Percentiles rank a stretch among this genome's conserved stretches.
phyloP scores from a whole-genome alignment of 805 yeast species.

The Lachancea fermentati region DNA sequence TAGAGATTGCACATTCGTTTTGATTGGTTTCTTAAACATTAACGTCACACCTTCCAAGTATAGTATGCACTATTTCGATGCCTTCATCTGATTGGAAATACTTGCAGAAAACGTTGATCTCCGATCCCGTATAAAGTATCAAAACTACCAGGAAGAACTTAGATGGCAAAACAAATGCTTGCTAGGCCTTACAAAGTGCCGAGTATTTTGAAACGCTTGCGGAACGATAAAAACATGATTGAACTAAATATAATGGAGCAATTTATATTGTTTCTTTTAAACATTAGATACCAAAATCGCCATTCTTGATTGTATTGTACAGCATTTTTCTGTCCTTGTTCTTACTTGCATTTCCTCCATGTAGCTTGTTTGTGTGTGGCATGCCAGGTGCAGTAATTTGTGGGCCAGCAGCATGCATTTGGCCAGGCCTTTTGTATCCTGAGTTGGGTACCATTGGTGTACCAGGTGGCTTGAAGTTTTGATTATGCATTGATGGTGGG shows the following conservation, averaged over 20 bases:
- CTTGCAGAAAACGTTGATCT: too few relatives aligned
- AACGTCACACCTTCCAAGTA: background rate
- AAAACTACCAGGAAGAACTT: background rate
- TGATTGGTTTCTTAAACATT: background rate
- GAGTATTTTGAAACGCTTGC: too few relatives aligned
- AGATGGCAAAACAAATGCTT: too few relatives aligned
- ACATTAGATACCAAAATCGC: constrained; percentile 60
- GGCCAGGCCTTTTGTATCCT: background rate
- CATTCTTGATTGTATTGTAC: constrained; percentile 59
- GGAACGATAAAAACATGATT: too few relatives aligned
- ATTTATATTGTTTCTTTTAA: too few relatives aligned
- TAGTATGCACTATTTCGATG: too few relatives aligned
- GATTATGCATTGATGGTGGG: background rate
- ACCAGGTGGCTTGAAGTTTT: background rate
- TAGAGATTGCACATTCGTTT: background rate
- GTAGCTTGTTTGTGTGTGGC: constrained; percentile 32
- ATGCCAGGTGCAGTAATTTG: constrained; percentile 5
- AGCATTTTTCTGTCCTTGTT: constrained; percentile 49
- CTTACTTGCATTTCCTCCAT: constrained; percentile 35
- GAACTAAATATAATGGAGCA: too few relatives aligned
- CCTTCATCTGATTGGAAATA: too few relatives aligned
- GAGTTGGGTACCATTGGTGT: background rate
- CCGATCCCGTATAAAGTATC: background rate
- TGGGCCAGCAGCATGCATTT: constrained; percentile 9
- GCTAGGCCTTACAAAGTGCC: too few relatives aligned